These are phyloP conservation scores for Cryptosporidium sp. DNA, from an alignment of 169 alveolate genomes.

Conservation along the genomic window DNA sequence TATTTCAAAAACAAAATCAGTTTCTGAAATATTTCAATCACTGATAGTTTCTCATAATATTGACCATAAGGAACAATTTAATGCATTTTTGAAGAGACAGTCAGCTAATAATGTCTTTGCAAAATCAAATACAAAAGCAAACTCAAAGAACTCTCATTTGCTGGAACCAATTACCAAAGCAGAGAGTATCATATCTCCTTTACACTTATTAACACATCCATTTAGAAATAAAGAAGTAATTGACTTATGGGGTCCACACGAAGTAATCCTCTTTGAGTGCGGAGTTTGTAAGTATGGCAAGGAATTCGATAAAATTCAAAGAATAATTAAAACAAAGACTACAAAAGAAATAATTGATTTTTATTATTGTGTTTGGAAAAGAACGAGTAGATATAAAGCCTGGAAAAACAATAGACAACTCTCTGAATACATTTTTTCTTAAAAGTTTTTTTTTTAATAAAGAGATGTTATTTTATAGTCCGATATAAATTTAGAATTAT, in stretches of 20 bases:
- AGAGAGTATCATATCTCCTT: constrained; percentile 74
- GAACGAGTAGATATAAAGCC: constrained; percentile 83
- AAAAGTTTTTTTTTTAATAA: neutral
- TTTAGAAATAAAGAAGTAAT: constrained; percentile 78
- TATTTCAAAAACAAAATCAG: constrained; percentile 48
- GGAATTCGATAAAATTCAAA: constrained; percentile 84
- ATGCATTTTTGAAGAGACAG: constrained; percentile 4
- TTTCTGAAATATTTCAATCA: constrained; percentile 41
- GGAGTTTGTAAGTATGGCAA: constrained; percentile 86
- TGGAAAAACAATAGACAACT: constrained; percentile 84
- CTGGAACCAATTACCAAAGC: constrained; percentile 33
- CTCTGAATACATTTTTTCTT: constrained; percentile 73
- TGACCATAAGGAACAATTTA: constrained; percentile 5
- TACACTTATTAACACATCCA: constrained; percentile 78
- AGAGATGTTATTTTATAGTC: no score
- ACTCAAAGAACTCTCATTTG: neutral
- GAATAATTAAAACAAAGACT: constrained; percentile 83
- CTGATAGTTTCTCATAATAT: constrained; percentile 57
- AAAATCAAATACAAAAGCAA: constrained; percentile 8
- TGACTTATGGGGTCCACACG: constrained; percentile 89
- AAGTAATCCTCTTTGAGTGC: constrained; percentile 84
- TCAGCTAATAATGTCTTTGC: neutral
- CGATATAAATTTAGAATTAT: neutral
- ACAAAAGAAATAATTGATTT: constrained; percentile 86
- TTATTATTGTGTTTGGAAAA: constrained; percentile 85